Evolutionary conservation across 1,284 basidiomycete species (phyloP).

Genomic region (Ceraceosorus guamensis): DNA sequence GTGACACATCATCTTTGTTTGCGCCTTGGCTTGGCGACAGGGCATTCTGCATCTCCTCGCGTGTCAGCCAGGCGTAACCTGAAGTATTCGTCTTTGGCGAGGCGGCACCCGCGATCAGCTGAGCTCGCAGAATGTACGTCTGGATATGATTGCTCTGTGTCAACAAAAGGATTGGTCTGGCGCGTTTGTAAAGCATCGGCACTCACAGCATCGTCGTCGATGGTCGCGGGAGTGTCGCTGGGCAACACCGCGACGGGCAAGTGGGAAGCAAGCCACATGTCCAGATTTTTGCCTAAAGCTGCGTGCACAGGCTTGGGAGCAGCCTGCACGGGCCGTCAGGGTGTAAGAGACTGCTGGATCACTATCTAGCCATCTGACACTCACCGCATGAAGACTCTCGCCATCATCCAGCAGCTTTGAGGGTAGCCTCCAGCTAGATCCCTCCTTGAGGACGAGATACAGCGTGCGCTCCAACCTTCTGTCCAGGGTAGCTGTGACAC

Average conservation of each 20-base stretch:
- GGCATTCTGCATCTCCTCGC: slow-evolving; percentile 66
- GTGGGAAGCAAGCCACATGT: slow-evolving; percentile 43
- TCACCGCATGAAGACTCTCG: slow-evolving; percentile 8
- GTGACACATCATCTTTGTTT: slow-evolving; percentile 52
- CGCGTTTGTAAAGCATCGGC: background rate
- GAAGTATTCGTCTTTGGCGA: slow-evolving; percentile 51
- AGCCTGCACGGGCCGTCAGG: no score
- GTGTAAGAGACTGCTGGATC: no score
- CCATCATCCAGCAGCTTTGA: slow-evolving; percentile 1
- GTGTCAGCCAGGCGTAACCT: slow-evolving; percentile 83
- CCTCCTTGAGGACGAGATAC: slow-evolving; percentile 67
- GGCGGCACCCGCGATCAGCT: slow-evolving; percentile 34
- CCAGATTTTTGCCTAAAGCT: slow-evolving; percentile 32
- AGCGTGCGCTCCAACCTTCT: slow-evolving; percentile 74
- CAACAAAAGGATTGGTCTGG: background rate
- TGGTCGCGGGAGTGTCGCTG: slow-evolving; percentile 5
- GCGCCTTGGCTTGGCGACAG: slow-evolving; percentile 1
- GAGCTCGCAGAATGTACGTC: slow-evolving; percentile 39
- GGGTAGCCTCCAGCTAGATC: slow-evolving; percentile 30
- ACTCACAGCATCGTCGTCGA: background rate
- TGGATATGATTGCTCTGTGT: slow-evolving; percentile 3
- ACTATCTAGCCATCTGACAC: no score
- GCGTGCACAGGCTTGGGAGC: slow-evolving; percentile 27
- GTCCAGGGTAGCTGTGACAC: slow-evolving; percentile 66
- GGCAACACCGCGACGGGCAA: slow-evolving; percentile 33